A percentile compares a stretch with the other conserved stretches of the same genome.
Conservation (phyloP, 1,284 basidiomycete genomes). For the Ceratobasidium sp. region DNA sequence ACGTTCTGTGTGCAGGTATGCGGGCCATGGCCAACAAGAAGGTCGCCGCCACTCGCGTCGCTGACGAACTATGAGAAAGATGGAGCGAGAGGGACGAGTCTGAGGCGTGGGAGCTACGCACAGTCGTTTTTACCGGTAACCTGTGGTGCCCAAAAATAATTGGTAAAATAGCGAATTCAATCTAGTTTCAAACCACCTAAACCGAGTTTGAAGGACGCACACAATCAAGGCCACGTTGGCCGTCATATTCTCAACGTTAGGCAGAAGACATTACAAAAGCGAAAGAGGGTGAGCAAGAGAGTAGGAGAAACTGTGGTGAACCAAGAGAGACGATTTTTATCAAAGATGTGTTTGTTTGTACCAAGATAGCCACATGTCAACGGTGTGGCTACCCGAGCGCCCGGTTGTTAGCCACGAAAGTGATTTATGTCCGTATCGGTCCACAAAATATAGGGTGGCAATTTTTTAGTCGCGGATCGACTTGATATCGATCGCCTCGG, state of each 20-base stretch:
- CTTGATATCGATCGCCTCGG: too few relatives aligned
- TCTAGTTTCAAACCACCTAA: background rate
- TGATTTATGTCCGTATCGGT: too few relatives aligned
- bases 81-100: background rate
- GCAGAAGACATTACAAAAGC: background rate
- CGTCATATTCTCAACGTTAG: background rate
- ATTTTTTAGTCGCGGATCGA: too few relatives aligned
- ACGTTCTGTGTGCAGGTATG: conserved; percentile 32
- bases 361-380: background rate
- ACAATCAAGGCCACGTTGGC: background rate
- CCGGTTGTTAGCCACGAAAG: too few relatives aligned
- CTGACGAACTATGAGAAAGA: conserved; percentile 31
- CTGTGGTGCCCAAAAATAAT: conserved; percentile 18
- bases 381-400: background rate
- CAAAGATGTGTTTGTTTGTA: background rate
- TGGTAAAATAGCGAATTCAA: background rate
- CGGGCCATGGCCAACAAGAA: background rate
- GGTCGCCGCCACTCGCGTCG: conserved; percentile 13
- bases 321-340: background rate
- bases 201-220: background rate
- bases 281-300: background rate
- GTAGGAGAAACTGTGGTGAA: background rate
- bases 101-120: background rate
- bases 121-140: conserved; percentile 30
- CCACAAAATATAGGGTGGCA: too few relatives aligned